These are phyloP conservation scores for Brachypodium distachyon DNA, from an alignment of 202 grass and related monocot species.

Conservation along the genomic window DNA sequence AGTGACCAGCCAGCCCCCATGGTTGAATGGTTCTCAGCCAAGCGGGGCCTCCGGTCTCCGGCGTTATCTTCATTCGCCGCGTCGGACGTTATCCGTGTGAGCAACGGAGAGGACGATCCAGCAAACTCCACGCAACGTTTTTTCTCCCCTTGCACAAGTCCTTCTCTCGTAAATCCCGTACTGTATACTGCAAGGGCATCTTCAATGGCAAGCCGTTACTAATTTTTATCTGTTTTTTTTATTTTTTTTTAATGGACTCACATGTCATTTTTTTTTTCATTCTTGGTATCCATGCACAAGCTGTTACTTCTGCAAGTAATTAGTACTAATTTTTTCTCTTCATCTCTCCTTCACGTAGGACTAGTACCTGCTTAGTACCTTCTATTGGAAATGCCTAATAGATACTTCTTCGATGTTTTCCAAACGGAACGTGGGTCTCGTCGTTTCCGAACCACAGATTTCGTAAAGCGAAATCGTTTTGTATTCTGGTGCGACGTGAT, in stretches of 20 bases:
- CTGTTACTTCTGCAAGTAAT: no score
- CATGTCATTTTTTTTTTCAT: no score
- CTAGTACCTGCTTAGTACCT: no score
- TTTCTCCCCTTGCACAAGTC: background rate
- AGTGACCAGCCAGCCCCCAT: constrained; percentile 2
- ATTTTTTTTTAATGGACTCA: no score
- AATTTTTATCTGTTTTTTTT: no score
- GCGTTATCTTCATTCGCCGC: constrained; percentile 8
- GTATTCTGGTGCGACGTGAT: background rate
- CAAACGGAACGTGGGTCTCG: background rate
- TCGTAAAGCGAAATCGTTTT: background rate
- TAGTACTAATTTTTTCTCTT: no score
- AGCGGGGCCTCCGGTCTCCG: background rate
- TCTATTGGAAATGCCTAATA: no score
- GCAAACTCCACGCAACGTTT: background rate
- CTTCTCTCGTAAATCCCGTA: background rate
- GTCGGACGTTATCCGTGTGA: constrained; percentile 21
- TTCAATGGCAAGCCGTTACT: no score
- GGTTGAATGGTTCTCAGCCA: background rate
- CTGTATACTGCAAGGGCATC: no score
- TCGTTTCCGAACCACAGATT: background rate
- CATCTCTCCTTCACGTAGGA: no score
- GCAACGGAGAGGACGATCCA: background rate
- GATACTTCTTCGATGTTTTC: background rate
- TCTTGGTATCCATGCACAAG: no score